Percentiles rank a stretch among this genome's conserved stretches.
These are phyloP conservation scores for Hypoxylon sp. DNA, from an alignment of 2,329 filamentous ascomycete species.

Conservation along the genomic window DNA sequence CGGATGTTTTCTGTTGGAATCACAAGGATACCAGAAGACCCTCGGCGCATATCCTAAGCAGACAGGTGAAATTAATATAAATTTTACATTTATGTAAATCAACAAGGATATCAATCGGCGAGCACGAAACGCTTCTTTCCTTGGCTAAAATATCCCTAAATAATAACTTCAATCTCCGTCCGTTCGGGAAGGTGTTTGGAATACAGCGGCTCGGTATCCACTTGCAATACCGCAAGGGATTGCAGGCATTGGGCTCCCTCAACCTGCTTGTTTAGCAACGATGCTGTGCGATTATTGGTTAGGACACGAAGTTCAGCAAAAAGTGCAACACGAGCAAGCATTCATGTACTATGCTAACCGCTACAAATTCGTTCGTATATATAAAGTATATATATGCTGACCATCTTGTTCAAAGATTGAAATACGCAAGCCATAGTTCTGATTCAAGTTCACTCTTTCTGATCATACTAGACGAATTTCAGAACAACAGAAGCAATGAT, in stretches of 20 bases:
- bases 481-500: background rate
- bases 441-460: background rate
- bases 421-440: background rate
- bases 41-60: background rate
- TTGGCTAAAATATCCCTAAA: background rate
- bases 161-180: background rate
- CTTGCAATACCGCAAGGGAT: conserved; percentile 11
- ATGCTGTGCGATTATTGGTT: conserved; percentile 24
- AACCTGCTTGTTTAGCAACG: conserved; percentile 16
- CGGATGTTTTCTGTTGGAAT: background rate
- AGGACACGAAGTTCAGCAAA: conserved; percentile 22
- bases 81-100: background rate
- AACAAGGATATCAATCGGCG: conserved; percentile 18
- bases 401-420: background rate
- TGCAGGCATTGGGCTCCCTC: conserved; percentile 23
- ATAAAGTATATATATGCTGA: background rate
- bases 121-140: background rate
- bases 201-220: conserved; percentile 21
- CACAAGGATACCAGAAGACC: background rate
- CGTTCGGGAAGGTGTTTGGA: conserved; percentile 30
- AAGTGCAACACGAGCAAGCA: background rate
- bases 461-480: background rate
- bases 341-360: background rate
- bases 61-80: background rate
- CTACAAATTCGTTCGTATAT: background rate